Conservation (phyloP, 345 rosid genomes). For the Boechera divaricarpa region DNA sequence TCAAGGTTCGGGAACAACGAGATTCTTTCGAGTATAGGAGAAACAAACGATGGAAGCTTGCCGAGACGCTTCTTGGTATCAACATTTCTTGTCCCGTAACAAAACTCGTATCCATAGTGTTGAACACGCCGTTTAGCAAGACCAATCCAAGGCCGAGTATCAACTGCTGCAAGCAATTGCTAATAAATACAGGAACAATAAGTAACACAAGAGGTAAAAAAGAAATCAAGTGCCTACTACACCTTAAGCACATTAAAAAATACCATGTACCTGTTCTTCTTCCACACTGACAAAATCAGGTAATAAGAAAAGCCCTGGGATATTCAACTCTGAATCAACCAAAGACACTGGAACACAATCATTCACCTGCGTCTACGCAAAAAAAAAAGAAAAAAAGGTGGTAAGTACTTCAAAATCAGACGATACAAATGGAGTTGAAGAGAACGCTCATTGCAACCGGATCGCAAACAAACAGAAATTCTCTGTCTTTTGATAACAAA, state of each 20-base stretch:
- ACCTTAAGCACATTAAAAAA: slow-evolving; percentile 2
- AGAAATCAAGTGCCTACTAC: slow-evolving; percentile 14
- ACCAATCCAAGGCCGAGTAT: slow-evolving; percentile 71
- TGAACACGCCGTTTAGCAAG: slow-evolving; percentile 91
- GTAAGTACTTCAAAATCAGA: neutral
- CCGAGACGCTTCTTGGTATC: slow-evolving; percentile 72
- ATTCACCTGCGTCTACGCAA: slow-evolving; percentile 46
- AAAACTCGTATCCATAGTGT: slow-evolving; percentile 94
- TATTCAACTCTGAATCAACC: slow-evolving; percentile 66
- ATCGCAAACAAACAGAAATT: slow-evolving; percentile 18
- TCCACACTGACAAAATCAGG: slow-evolving; percentile 64
- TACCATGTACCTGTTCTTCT: slow-evolving; percentile 70
- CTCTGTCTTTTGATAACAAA: slow-evolving; percentile 7
- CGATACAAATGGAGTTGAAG: neutral
- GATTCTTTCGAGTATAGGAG: slow-evolving; percentile 64
- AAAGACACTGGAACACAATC: slow-evolving; percentile 59
- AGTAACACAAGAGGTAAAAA: neutral
- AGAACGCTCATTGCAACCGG: neutral
- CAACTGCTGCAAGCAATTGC: slow-evolving; percentile 89
- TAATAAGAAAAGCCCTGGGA: slow-evolving; percentile 76
- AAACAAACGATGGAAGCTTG: slow-evolving; percentile 78
- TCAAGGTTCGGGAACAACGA: slow-evolving; percentile 49
- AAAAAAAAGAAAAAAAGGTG: neutral
- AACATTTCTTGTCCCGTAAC: slow-evolving; percentile 81
- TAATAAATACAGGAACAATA: slow-evolving; percentile 34